Conservation (phyloP, 805 yeast species). For the Sungouiella thailandica region DNA sequence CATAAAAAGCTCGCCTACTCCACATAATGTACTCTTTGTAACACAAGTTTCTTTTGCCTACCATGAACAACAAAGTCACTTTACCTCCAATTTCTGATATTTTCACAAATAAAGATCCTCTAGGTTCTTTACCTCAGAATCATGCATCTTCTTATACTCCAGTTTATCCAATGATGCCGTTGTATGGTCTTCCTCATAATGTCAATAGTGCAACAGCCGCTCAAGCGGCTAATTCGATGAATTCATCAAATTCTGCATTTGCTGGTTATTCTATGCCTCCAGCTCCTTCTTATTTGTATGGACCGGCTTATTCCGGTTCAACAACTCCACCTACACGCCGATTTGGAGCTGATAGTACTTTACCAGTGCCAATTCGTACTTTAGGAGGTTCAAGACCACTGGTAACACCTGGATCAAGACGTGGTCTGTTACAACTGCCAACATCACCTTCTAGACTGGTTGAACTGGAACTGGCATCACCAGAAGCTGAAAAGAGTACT, state of each 20-base stretch:
- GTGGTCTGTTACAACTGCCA: neutral
- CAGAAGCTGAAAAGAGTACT: constrained; percentile 8
- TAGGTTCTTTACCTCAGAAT: constrained; percentile 5
- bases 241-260: neutral
- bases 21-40: too few relatives aligned
- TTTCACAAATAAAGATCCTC: constrained; percentile 12
- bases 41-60: too few relatives aligned
- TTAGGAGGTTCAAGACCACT: neutral
- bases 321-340: neutral
- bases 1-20: too few relatives aligned
- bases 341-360: neutral
- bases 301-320: neutral
- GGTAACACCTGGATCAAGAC: neutral
- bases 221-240: too few relatives aligned
- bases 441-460: constrained; percentile 5
- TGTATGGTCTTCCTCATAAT: too few relatives aligned
- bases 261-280: neutral
- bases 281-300: neutral
- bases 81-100: constrained; percentile 43
- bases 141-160: constrained; percentile 5
- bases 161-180: constrained; percentile 3
- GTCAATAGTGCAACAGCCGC: too few relatives aligned
- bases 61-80: constrained; percentile 21
- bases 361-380: neutral
- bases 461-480: constrained; percentile 1